phyloP scores from a whole-genome alignment of 176 grass and related monocot species.

The Oryza australiensis region DNA sequence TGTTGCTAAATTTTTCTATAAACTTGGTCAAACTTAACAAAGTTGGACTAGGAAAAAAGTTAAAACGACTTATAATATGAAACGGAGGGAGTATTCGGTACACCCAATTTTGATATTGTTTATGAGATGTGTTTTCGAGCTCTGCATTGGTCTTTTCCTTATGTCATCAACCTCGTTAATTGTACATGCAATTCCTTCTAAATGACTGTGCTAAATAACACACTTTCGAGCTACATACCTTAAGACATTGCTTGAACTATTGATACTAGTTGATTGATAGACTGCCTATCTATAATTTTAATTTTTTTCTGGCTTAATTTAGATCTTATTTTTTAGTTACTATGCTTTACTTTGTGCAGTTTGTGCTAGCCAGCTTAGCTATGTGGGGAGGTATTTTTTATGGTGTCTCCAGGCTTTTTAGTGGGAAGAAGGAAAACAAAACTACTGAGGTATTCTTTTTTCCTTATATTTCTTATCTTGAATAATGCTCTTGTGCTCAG shows the following conservation, averaged over 20 bases:
- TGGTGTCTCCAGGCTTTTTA: conserved; percentile 47
- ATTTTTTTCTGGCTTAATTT: background rate
- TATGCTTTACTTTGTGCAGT: conserved; percentile 39
- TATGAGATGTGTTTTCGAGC: background rate
- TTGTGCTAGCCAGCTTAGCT: conserved; percentile 66
- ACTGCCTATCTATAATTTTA: background rate
- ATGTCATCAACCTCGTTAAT: background rate
- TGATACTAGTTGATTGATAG: background rate
- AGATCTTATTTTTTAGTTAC: background rate
- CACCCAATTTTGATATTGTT: background rate
- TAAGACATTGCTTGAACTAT: background rate
- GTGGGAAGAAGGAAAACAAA: conserved; percentile 58
- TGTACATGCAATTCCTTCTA: conserved; percentile 3
- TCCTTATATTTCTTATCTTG: background rate
- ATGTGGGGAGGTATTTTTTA: conserved; percentile 59
- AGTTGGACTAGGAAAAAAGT: too few species aligned
- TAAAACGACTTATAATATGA: too few species aligned
- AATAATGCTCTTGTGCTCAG: background rate
- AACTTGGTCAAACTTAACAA: too few species aligned
- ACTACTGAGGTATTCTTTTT: conserved; percentile 49
- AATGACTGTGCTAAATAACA: background rate
- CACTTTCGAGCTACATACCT: background rate
- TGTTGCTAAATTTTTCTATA: too few species aligned
- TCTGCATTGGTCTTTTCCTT: background rate
- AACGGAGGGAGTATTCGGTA: too few species aligned